These are phyloP conservation scores for Geotrichum siamense DNA, from an alignment of 1,139 yeast species.

Conservation along the genomic window DNA sequence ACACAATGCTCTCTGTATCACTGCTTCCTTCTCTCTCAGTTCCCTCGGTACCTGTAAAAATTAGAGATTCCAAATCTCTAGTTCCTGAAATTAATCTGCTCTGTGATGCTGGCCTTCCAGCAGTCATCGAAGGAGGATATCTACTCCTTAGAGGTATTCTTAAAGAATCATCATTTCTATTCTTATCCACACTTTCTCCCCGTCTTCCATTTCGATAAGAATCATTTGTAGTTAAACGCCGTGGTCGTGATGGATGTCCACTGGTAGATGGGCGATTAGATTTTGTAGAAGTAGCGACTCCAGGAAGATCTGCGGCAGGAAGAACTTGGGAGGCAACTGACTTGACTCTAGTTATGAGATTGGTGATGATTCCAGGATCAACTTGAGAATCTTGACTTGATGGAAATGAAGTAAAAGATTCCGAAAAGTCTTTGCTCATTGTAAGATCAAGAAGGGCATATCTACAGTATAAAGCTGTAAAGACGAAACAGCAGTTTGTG, in stretches of 20 bases:
- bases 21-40: conserved; percentile 28
- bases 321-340: conserved; percentile 30
- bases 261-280: conserved; percentile 8
- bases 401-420: conserved; percentile 27
- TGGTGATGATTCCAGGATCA: conserved; percentile 24
- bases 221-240: neutral
- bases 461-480: too few relatives aligned
- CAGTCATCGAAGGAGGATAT: conserved; percentile 3
- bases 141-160: neutral
- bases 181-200: neutral
- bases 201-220: neutral
- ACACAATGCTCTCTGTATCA: conserved; percentile 29
- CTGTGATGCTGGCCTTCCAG: conserved; percentile 1
- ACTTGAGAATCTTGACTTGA: conserved; percentile 23
- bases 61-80: neutral
- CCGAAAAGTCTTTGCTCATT: conserved; percentile 15
- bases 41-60: neutral
- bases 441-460: neutral
- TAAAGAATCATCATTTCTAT: neutral
- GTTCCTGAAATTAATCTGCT: conserved; percentile 5
- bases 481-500: too few relatives aligned
- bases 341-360: conserved; percentile 25
- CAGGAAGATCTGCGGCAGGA: conserved; percentile 13
- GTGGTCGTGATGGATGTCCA: neutral
- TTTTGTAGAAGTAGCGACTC: conserved; percentile 2